A percentile compares a stretch with the other conserved stretches of the same genome.
These are phyloP conservation scores for Aspergillus flavus DNA, from an alignment of 2,329 filamentous ascomycete species.

Conservation along the genomic window DNA sequence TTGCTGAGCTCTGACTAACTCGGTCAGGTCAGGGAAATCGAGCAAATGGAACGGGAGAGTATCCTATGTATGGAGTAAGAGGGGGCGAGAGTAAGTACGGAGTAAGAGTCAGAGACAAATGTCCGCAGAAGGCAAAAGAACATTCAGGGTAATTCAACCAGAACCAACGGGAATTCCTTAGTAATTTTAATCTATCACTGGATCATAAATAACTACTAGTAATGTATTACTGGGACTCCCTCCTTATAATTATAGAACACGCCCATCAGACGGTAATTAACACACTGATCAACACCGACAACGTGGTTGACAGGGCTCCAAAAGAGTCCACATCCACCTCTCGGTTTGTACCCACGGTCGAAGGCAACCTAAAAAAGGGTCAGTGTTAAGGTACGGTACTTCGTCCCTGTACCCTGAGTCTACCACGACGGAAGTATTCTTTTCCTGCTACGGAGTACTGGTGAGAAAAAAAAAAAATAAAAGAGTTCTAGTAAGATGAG, in stretches of 20 bases:
- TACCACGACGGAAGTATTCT: neutral
- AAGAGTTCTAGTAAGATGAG: neutral
- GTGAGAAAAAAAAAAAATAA: too few relatives aligned
- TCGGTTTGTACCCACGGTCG: conserved; percentile 15
- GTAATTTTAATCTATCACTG: neutral
- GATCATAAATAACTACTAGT: neutral
- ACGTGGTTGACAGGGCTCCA: conserved; percentile 31
- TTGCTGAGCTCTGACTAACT: neutral
- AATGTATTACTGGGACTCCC: neutral
- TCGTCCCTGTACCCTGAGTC: neutral
- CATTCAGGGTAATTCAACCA: neutral
- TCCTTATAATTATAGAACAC: neutral
- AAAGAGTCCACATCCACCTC: conserved; percentile 15
- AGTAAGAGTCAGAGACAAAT: neutral
- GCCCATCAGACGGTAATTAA: neutral
- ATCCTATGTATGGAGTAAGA: neutral
- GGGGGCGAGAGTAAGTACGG: neutral
- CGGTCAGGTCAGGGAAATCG: neutral
- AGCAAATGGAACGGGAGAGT: neutral
- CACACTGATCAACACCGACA: conserved; percentile 23
- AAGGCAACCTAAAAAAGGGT: conserved; percentile 2
- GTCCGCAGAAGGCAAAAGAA: neutral
- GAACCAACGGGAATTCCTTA: neutral
- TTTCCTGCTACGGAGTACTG: neutral
- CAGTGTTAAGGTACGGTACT: neutral